Percentiles rank a stretch among this genome's conserved stretches.
Evolutionary conservation across 1,284 basidiomycete genomes (phyloP).

Genomic region (Leccinum fallax): DNA sequence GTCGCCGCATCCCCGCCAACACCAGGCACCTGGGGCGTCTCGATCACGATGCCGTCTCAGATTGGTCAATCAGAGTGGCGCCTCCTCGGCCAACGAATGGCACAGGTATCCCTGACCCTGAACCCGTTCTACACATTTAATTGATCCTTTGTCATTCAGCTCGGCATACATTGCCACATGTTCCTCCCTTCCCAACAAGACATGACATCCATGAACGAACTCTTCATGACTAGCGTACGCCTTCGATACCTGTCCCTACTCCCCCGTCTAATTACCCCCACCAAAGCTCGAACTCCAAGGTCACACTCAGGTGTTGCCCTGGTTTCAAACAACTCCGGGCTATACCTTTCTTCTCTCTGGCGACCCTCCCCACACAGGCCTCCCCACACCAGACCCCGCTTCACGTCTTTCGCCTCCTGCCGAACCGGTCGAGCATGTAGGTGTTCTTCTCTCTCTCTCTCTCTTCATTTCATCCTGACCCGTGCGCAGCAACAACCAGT

Average conservation of each 20-base stretch:
- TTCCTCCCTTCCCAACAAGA: conserved; percentile 49
- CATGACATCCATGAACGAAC: conserved; percentile 45
- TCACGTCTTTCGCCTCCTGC: background rate
- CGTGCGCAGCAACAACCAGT: conserved; percentile 16
- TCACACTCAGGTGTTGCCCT: conserved; percentile 36
- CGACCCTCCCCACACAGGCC: conserved; percentile 12
- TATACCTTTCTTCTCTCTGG: conserved; percentile 41
- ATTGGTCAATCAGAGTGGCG: conserved; percentile 42
- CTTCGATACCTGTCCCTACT: conserved; percentile 5
- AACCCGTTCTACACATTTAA: conserved; percentile 7
- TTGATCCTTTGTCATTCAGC: conserved; percentile 39
- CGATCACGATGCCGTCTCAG: conserved; percentile 24
- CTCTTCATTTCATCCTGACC: conserved; percentile 15
- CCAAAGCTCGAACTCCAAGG: conserved; percentile 46
- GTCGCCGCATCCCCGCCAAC: conserved; percentile 52
- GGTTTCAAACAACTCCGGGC: conserved; percentile 42
- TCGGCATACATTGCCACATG: conserved; percentile 60
- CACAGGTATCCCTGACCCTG: conserved; percentile 43
- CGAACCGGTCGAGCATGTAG: conserved; percentile 20
- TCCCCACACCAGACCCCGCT: background rate
- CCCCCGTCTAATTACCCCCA: conserved; percentile 14
- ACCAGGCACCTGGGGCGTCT: conserved; percentile 37
- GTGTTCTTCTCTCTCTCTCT: background rate
- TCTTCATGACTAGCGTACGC: conserved; percentile 60
- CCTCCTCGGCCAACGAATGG: conserved; percentile 45